These are phyloP conservation scores for Brettanomyces custersianus DNA, from an alignment of 805 yeast genomes.

Conservation along the genomic window DNA sequence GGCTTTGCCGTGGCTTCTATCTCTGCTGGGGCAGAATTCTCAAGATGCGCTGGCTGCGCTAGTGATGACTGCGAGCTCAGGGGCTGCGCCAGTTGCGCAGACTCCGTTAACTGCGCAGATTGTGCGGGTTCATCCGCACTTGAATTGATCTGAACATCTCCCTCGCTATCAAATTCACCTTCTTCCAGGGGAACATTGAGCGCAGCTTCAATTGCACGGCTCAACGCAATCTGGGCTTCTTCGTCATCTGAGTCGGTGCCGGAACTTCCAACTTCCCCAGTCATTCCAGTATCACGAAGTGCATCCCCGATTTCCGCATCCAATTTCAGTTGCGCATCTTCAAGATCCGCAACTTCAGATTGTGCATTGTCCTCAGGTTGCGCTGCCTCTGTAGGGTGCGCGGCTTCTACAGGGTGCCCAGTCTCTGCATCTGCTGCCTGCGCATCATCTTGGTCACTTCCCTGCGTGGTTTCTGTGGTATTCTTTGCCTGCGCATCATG, in stretches of 20 bases:
- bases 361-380: no score
- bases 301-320: conserved; percentile 20
- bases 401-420: no score
- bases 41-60: no score
- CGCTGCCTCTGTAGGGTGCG: no score
- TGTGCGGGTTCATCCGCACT: no score
- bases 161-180: not conserved
- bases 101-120: no score
- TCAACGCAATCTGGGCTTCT: conserved; percentile 14
- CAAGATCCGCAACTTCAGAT: conserved; percentile 2
- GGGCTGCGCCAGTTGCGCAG: no score
- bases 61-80: no score
- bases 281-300: conserved; percentile 9
- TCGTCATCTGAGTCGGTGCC: conserved; percentile 7
- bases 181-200: conserved; percentile 9
- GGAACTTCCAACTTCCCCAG: not conserved
- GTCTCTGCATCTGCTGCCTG: conserved; percentile 3
- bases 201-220: conserved; percentile 21
- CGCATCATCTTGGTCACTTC: not conserved
- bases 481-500: not conserved
- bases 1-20: not conserved
- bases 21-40: not conserved
- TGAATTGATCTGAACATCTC: no score
- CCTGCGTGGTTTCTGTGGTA: no score
- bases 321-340: conserved; percentile 9